Evolutionary conservation across 192 early-diverging fungal genomes (phyloP).

Genomic region (Coemansia sp.): DNA sequence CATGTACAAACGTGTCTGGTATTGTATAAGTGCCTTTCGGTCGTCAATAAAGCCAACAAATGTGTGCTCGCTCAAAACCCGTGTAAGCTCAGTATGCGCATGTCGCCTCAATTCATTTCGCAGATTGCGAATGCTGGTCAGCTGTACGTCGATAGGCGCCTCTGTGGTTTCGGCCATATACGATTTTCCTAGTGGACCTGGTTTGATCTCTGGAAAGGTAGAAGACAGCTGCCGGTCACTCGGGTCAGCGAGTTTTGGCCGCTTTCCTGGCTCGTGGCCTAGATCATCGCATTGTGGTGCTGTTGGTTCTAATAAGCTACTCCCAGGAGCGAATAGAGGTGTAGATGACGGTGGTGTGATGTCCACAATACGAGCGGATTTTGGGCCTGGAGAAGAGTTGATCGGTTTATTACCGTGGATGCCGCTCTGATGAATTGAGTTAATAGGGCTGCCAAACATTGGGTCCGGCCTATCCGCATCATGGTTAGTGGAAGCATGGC

Average conservation of each 20-base stretch:
- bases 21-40: conserved; percentile 76
- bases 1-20: conserved; percentile 83
- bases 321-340: not conserved
- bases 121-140: conserved; percentile 79
- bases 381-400: not conserved
- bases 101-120: conserved; percentile 65
- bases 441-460: not conserved
- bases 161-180: conserved; percentile 26
- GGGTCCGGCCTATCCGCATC: not conserved
- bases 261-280: not conserved
- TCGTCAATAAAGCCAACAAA: conserved; percentile 91
- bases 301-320: not conserved
- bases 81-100: conserved; percentile 63
- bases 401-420: not conserved
- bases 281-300: not conserved
- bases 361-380: not conserved
- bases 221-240: not conserved
- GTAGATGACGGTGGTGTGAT: not conserved
- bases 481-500: not conserved
- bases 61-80: conserved; percentile 76
- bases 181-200: conserved; percentile 17
- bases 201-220: not conserved
- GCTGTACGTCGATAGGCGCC: conserved; percentile 69
- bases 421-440: too few relatives aligned
- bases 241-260: not conserved